These are phyloP conservation scores for Phytophthora hybrid DNA, from an alignment of 352 stramenopile genomes.

Conservation along the genomic window DNA sequence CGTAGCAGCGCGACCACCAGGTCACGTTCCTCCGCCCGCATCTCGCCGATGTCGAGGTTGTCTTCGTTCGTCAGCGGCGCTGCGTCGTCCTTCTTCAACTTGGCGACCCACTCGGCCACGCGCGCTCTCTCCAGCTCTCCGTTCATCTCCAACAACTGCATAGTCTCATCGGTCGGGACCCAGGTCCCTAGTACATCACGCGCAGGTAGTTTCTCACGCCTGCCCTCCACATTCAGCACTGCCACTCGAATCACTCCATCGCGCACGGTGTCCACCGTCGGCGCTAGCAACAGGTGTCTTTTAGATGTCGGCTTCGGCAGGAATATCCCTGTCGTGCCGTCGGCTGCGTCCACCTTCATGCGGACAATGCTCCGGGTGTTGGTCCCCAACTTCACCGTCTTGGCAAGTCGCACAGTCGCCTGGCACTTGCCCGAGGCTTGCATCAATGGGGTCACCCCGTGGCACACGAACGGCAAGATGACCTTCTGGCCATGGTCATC, in stretches of 20 bases:
- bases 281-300: conserved; percentile 17
- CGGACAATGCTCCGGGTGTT: conserved; percentile 6
- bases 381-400: conserved; percentile 17
- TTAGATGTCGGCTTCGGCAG: not conserved
- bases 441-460: conserved; percentile 1
- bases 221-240: conserved; percentile 27
- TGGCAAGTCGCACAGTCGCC: conserved; percentile 6
- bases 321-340: conserved; percentile 18
- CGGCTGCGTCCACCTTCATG: conserved; percentile 12
- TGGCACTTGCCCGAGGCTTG: not conserved
- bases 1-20: too few species aligned
- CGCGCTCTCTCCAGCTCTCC: too few species aligned
- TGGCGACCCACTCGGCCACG: too few species aligned
- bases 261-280: conserved; percentile 8
- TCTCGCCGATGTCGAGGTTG: too few species aligned
- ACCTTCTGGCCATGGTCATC: not conserved
- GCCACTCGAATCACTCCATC: conserved; percentile 3
- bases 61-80: too few species aligned
- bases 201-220: too few species aligned
- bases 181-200: too few species aligned
- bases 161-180: too few species aligned
- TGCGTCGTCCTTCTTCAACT: too few species aligned
- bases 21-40: too few species aligned
- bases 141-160: too few species aligned
- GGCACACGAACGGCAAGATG: conserved; percentile 9